A percentile compares a stretch with the other conserved stretches of the same genome.
Conservation (phyloP, 2,329 filamentous ascomycete species). For the Cladosporium sp. region DNA sequence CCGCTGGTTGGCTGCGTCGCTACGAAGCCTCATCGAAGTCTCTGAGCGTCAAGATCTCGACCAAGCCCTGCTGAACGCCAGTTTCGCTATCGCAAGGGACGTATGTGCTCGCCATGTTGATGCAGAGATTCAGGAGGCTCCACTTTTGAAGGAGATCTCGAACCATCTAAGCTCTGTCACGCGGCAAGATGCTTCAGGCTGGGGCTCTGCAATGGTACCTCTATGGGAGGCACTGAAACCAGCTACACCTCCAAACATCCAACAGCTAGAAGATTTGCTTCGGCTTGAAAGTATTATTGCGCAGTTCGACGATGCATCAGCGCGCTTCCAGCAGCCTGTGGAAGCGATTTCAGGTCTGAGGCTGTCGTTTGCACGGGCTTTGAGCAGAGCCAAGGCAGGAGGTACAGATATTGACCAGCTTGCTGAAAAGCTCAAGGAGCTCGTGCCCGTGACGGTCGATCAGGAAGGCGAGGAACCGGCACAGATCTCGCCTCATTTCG, state of each 20-base stretch:
- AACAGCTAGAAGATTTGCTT: slow-evolving; percentile 35
- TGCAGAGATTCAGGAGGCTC: not conserved
- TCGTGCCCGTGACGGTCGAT: not conserved
- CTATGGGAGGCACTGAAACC: slow-evolving; percentile 64
- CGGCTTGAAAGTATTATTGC: slow-evolving; percentile 41
- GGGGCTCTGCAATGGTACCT: slow-evolving; percentile 18
- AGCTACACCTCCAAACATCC: slow-evolving; percentile 36
- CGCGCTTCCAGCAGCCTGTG: slow-evolving; percentile 20
- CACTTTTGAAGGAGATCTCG: not conserved
- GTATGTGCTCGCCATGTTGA: not conserved
- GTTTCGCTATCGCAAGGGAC: slow-evolving; percentile 7
- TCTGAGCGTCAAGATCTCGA: slow-evolving; percentile 5
- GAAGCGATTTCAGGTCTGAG: slow-evolving; percentile 22
- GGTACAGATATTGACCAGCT: slow-evolving; percentile 16
- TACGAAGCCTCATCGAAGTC: slow-evolving; percentile 5
- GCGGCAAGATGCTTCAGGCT: not conserved
- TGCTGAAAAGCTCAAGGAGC: slow-evolving; percentile 10
- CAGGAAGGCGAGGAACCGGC: not conserved
- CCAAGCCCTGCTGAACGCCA: slow-evolving; percentile 11
- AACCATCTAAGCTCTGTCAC: not conserved
- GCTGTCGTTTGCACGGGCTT: slow-evolving; percentile 20
- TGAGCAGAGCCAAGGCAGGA: slow-evolving; percentile 13
- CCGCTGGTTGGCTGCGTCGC: slow-evolving; percentile 9
- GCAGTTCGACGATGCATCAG: slow-evolving; percentile 34
- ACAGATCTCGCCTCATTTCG: not conserved